Base-by-base conservation (phyloP, 345 rosid species). In the Streptanthus diversifolius region DNA sequence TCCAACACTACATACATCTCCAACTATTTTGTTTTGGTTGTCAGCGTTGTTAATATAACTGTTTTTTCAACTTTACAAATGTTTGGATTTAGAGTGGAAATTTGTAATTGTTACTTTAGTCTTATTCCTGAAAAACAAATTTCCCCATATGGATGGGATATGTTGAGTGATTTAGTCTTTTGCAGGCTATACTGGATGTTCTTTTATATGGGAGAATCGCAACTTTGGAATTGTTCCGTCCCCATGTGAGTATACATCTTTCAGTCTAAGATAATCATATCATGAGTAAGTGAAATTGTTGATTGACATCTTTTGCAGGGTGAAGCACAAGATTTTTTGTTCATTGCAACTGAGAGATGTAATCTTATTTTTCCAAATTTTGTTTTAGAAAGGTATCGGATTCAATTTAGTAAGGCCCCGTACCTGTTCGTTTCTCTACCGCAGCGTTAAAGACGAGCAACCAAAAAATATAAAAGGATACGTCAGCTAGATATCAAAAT, bases 131-230 rank as follows among this genome's bases (percentile, higher is more conserved):
- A 18, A 9, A 39, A 15, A 11, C 3, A 1, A 61, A 68, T 18
- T 15, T 37, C 22, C 5, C 21, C 37, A 32, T 33, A 17, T 17
- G 66, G 57, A 65, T 24, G 2, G 19, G 48, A 45, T 29, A 47
- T 65, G 64, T 32, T 40, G 69, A 60, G 63, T 68, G 36, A 75
- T 47, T 51, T 68, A 0, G 11, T 39, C 40, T 39, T 55, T 5
- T 80, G 81, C 89, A 93, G 98, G 89, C 87, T 71, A 85, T 95
- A 84, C 52, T 90, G 74, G 97, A 95, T 66, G 97, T 91, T 62
- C 97, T 96, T 12, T 79, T 95, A 65, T 91, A 91, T 76, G 97
- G 99, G 71, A 88, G 99, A 83, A 95, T 95, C 73, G 93, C 96
- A 1, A 95, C 93, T 0, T 79, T 95, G 51, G 93, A 95, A 79